Evolutionary conservation across 352 stramenopile genomes (phyloP).

Genomic region (Peronospora destructor): DNA sequence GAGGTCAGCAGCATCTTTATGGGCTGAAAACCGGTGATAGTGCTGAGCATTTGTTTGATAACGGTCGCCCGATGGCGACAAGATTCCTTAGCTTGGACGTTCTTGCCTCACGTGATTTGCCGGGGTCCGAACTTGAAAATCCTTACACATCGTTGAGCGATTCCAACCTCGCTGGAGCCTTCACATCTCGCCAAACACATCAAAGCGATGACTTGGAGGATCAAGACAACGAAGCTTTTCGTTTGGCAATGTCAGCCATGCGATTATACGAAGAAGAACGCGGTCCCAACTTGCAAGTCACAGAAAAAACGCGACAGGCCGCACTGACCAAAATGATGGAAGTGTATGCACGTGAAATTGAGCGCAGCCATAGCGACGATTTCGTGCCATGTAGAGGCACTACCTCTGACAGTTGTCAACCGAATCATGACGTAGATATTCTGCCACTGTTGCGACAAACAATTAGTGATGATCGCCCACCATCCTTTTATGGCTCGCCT

Average conservation of each 20-base stretch:
- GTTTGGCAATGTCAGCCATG: conserved; percentile 72
- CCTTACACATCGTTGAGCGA: conserved; percentile 22
- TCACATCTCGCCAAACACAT: conserved; percentile 15
- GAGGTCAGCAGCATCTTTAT: not conserved
- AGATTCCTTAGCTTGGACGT: conserved; percentile 14
- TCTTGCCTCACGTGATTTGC: conserved; percentile 4
- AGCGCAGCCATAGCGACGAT: conserved; percentile 28
- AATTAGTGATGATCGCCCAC: conserved; percentile 20
- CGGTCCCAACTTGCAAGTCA: conserved; percentile 35
- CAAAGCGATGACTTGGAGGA: conserved; percentile 20
- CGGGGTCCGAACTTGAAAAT: conserved; percentile 14
- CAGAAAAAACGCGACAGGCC: conserved; percentile 47
- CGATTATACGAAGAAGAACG: conserved; percentile 68
- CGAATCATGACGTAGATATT: conserved; percentile 12
- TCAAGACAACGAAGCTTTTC: conserved; percentile 40
- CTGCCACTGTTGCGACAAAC: conserved; percentile 19
- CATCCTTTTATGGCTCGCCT: conserved; percentile 17
- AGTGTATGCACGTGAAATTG: conserved; percentile 68
- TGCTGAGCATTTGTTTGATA: conserved; percentile 1
- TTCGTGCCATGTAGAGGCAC: conserved; percentile 11
- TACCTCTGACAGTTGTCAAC: conserved; percentile 14
- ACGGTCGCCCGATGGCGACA: not conserved
- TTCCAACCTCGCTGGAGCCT: conserved; percentile 13
- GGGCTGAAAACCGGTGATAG: conserved; percentile 1
- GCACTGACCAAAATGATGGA: conserved; percentile 71